A percentile compares a stretch with the other conserved stretches of the same genome.
Conservation (phyloP, 2,329 filamentous ascomycete genomes). For the Monosporascus cannonballus region DNA sequence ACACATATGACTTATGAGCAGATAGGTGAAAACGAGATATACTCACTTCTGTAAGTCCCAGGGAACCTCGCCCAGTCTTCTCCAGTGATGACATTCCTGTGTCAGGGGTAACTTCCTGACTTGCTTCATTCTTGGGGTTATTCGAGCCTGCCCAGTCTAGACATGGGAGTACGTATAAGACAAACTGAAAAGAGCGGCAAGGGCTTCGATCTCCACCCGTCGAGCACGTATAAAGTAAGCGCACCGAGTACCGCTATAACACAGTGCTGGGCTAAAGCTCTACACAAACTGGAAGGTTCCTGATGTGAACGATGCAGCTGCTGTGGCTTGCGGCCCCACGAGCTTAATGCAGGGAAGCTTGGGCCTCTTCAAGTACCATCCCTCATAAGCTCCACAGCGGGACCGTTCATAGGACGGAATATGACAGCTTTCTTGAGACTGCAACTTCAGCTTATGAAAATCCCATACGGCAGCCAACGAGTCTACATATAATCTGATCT, state of each 20-base stretch:
- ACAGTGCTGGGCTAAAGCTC: no score
- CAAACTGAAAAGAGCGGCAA: not conserved
- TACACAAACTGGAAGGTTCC: no score
- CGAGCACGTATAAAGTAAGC: no score
- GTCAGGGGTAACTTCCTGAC: conserved; percentile 46
- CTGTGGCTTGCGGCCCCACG: not conserved
- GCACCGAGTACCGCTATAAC: no score
- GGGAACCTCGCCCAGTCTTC: conserved; percentile 63
- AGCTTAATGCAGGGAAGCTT: not conserved
- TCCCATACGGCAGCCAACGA: not conserved
- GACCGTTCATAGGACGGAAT: conserved; percentile 3
- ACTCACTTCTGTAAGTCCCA: conserved; percentile 77
- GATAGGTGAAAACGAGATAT: not conserved
- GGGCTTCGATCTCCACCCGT: no score
- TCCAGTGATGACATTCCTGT: conserved; percentile 70
- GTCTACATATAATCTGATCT: no score
- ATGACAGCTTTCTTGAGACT: conserved; percentile 20
- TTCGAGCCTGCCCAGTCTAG: conserved; percentile 2
- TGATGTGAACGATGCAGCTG: not conserved
- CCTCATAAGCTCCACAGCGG: not conserved
- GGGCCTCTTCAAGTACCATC: not conserved
- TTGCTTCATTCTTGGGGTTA: conserved; percentile 30
- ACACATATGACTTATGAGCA: no score
- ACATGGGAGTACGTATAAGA: not conserved
- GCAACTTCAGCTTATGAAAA: not conserved